phyloP scores from a whole-genome alignment of 176 grass and related monocot species.

The Carex cristatella region DNA sequence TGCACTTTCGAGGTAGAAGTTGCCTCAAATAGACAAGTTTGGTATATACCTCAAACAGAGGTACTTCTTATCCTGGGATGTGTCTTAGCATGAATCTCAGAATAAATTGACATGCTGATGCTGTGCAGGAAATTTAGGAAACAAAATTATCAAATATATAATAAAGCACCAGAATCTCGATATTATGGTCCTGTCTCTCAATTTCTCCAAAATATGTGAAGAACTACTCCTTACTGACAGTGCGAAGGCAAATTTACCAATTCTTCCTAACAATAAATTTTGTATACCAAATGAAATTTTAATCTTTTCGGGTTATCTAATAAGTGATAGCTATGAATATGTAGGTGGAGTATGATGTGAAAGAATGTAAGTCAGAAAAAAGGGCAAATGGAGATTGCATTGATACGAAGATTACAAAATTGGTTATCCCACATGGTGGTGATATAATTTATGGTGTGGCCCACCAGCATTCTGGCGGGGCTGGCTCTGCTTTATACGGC shows the following conservation, averaged over 20 bases:
- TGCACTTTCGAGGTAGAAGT: background rate
- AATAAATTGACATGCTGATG: background rate
- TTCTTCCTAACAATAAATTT: background rate
- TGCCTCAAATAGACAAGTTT: background rate
- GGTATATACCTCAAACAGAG: background rate
- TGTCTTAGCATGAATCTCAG: background rate
- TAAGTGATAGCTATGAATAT: background rate
- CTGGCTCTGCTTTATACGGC: slow-evolving; percentile 44
- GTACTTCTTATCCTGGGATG: background rate
- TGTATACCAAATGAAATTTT: background rate
- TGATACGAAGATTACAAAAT: slow-evolving; percentile 32
- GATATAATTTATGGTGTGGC: slow-evolving; percentile 66
- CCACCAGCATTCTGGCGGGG: slow-evolving; percentile 78
- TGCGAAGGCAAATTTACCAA: background rate
- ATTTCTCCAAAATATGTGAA: background rate
- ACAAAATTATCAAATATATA: background rate
- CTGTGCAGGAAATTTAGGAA: background rate
- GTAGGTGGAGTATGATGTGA: slow-evolving; percentile 76
- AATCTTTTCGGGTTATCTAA: background rate
- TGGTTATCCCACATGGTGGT: slow-evolving; percentile 54
- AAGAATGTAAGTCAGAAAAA: slow-evolving; percentile 45
- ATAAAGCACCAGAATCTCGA: background rate
- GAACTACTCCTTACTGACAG: background rate
- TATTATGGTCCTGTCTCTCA: background rate
- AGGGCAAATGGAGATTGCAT: slow-evolving; percentile 37